Percentiles rank a stretch among this genome's conserved stretches.
phyloP scores from a whole-genome alignment of 2,329 filamentous ascomycete species.

The Lithohypha guttulata region DNA sequence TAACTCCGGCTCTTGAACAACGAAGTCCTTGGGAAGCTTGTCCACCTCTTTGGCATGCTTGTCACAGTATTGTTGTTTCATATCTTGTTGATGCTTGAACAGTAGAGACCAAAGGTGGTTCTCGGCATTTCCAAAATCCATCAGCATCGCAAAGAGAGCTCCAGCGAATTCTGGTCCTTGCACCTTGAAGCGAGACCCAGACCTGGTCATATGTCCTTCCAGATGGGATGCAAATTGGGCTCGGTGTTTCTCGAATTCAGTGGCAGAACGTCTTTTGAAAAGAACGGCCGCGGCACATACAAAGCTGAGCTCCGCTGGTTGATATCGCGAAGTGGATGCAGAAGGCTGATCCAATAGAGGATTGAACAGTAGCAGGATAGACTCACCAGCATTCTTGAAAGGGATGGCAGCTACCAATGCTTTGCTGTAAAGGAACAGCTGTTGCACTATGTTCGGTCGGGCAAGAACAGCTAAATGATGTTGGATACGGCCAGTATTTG shows the following conservation, averaged over 20 bases:
- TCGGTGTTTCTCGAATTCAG: constrained; percentile 30
- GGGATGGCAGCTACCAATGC: constrained; percentile 45
- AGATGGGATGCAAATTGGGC: constrained; percentile 36
- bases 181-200: constrained; percentile 40
- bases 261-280: constrained; percentile 29
- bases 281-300: constrained; percentile 45
- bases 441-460: constrained; percentile 45
- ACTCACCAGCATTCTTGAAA: constrained; percentile 47
- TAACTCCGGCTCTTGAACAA: background rate
- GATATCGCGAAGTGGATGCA: constrained; percentile 19
- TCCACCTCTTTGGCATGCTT: background rate
- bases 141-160: constrained; percentile 44
- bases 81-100: constrained; percentile 7
- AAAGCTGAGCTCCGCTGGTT: constrained; percentile 37
- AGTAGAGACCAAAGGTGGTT: constrained; percentile 25
- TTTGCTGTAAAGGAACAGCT: constrained; percentile 45
- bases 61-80: constrained; percentile 6
- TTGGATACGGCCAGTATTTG: constrained; percentile 67
- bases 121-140: constrained; percentile 42
- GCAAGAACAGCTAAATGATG: constrained; percentile 70
- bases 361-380: constrained; percentile 45
- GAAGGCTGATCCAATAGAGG: constrained; percentile 36
- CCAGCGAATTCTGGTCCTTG: constrained; percentile 46
- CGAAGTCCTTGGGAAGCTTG: constrained; percentile 7
- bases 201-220: constrained; percentile 37